Percentiles rank a stretch among this genome's conserved stretches.
Conservation (phyloP, 1,284 basidiomycete genomes). For the Puccinia horiana region DNA sequence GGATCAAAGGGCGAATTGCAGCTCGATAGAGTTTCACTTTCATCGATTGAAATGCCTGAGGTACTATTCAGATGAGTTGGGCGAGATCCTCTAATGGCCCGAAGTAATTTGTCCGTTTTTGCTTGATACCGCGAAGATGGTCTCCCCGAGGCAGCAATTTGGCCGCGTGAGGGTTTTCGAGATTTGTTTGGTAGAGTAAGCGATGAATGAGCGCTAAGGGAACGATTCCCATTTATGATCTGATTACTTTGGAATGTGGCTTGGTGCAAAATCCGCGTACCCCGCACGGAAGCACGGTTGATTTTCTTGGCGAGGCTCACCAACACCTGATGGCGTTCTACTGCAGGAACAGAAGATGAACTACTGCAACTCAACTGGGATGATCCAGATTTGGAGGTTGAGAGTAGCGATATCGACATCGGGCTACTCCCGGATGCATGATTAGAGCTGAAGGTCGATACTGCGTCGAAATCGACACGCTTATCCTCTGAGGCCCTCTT, state of each 20-base stretch:
- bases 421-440: background rate
- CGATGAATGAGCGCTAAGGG: background rate
- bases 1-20: slow-evolving; percentile 7
- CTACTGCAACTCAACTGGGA: slow-evolving; percentile 1
- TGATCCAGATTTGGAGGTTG: slow-evolving; percentile 11
- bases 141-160: slow-evolving; percentile 3
- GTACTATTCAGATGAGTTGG: background rate
- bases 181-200: background rate
- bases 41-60: background rate
- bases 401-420: background rate
- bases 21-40: background rate
- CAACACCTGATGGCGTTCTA: background rate
- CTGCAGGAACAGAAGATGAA: background rate
- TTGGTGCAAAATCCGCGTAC: background rate
- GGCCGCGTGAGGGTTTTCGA: background rate
- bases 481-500: slow-evolving; percentile 13
- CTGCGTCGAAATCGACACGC: background rate
- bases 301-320: slow-evolving; percentile 22
- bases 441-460: slow-evolving; percentile 8
- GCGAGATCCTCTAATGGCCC: background rate
- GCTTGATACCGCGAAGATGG: background rate
- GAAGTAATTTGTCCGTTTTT: slow-evolving; percentile 15
- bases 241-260: slow-evolving; percentile 18
- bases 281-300: slow-evolving; percentile 2
- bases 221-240: slow-evolving; percentile 12